phyloP scores from a whole-genome alignment of 1,284 basidiomycete genomes.

The Irpex lacteus region DNA sequence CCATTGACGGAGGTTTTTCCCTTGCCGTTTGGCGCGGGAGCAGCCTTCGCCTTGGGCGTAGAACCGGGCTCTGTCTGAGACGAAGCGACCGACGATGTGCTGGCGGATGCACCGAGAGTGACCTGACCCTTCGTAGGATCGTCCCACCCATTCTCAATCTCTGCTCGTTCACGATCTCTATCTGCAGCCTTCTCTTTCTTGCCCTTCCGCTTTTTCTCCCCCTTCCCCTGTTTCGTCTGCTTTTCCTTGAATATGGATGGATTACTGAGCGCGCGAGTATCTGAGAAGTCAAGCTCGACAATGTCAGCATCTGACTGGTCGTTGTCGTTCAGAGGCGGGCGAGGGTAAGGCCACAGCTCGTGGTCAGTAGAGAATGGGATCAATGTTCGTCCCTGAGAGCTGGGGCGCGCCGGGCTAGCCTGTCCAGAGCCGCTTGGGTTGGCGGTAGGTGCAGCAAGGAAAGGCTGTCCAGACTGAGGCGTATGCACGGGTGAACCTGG shows the following conservation, averaged over 20 bases:
- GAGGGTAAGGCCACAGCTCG: slow-evolving; percentile 65
- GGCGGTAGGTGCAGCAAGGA: slow-evolving; percentile 16
- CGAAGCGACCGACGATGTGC: background rate
- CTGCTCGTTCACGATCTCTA: slow-evolving; percentile 44
- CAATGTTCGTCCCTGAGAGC: slow-evolving; percentile 26
- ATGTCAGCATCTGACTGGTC: slow-evolving; percentile 39
- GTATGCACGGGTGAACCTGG: slow-evolving; percentile 17
- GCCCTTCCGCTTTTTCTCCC: slow-evolving; percentile 31
- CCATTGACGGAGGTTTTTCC: slow-evolving; percentile 8
- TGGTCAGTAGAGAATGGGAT: slow-evolving; percentile 59
- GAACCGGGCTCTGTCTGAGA: slow-evolving; percentile 1
- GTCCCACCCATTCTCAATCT: slow-evolving; percentile 63
- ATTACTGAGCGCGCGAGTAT: slow-evolving; percentile 66
- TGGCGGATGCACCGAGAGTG: slow-evolving; percentile 1
- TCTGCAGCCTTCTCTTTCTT: slow-evolving; percentile 37
- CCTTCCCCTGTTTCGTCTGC: slow-evolving; percentile 29
- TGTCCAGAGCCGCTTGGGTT: slow-evolving; percentile 6
- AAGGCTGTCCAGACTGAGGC: slow-evolving; percentile 10
- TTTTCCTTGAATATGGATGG: slow-evolving; percentile 45
- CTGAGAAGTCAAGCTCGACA: slow-evolving; percentile 68
- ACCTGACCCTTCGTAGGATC: slow-evolving; percentile 32
- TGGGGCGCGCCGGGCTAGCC: slow-evolving; percentile 6
- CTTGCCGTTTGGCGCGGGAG: slow-evolving; percentile 6
- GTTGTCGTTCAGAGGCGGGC: slow-evolving; percentile 35
- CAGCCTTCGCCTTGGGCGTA: background rate